phyloP scores from a whole-genome alignment of 106 monocot genomes.

The Alisma plantagoaquatica region DNA sequence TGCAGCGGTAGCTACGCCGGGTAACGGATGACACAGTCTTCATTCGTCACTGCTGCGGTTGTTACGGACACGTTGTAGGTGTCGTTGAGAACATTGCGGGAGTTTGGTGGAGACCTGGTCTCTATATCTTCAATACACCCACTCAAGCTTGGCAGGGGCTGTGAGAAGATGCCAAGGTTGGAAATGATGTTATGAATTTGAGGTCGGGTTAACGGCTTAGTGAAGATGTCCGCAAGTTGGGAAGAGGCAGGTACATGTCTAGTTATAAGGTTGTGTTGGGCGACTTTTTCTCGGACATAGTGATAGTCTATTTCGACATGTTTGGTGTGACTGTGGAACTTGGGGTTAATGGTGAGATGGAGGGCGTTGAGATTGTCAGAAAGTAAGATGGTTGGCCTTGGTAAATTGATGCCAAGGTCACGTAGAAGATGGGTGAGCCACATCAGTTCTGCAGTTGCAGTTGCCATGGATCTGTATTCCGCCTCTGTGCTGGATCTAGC shows the following conservation, averaged over 20 bases:
- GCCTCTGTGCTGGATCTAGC: neutral
- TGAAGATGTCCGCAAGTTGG: conserved; percentile 3
- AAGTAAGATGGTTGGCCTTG: neutral
- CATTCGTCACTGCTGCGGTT: too few relatives aligned
- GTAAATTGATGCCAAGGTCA: neutral
- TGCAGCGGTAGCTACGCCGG: too few relatives aligned
- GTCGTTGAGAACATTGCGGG: too few relatives aligned
- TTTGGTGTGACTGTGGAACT: neutral
- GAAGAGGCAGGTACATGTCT: neutral
- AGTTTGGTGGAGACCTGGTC: too few relatives aligned
- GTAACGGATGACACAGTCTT: too few relatives aligned
- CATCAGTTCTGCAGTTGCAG: neutral
- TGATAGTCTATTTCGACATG: conserved; percentile 2
- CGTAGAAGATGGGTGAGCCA: neutral
- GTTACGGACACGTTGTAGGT: too few relatives aligned
- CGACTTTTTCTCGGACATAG: neutral
- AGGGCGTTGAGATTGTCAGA: neutral
- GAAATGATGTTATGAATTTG: neutral
- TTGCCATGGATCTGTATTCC: neutral
- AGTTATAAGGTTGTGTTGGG: neutral
- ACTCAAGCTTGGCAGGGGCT: neutral
- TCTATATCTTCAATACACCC: too few relatives aligned
- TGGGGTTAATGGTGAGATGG: neutral
- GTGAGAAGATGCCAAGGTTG: neutral
- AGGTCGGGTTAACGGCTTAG: neutral